Evolutionary conservation across 1,284 basidiomycete species (phyloP).

Genomic region (Cutaneotrichosporon cutaneum): DNA sequence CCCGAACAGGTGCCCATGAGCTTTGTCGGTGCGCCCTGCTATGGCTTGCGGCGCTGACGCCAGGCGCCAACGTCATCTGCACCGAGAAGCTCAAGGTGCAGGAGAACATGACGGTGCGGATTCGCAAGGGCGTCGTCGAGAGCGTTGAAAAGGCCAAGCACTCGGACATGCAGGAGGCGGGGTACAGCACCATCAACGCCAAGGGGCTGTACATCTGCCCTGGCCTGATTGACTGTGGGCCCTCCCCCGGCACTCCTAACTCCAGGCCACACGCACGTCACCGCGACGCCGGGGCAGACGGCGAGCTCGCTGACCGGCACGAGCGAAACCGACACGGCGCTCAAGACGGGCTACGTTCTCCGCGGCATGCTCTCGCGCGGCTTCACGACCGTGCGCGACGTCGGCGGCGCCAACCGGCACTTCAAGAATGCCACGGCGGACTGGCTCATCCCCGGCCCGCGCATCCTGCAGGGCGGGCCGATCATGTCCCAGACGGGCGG

Average conservation of each 20-base stretch:
- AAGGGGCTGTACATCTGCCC: constrained; percentile 55
- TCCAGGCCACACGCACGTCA: constrained; percentile 58
- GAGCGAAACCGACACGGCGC: constrained; percentile 48
- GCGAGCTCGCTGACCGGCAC: constrained; percentile 13
- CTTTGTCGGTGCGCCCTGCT: constrained; percentile 30
- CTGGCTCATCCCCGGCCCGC: constrained; percentile 55
- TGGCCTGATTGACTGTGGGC: constrained; percentile 40
- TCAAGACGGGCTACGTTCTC: constrained; percentile 54
- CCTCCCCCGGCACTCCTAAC: background rate
- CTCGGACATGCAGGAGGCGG: constrained; percentile 28
- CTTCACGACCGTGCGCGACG: constrained; percentile 59
- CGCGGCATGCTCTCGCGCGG: constrained; percentile 56
- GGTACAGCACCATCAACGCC: constrained; percentile 44
- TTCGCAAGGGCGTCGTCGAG: constrained; percentile 46
- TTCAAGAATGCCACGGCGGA: constrained; percentile 55
- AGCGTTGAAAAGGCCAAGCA: constrained; percentile 33
- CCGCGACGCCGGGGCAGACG: constrained; percentile 51
- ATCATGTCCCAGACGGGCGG: constrained; percentile 58
- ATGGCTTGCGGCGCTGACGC: background rate
- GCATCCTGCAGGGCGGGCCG: constrained; percentile 57
- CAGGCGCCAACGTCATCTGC: constrained; percentile 34
- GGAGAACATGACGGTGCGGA: constrained; percentile 41
- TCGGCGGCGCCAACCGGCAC: constrained; percentile 56
- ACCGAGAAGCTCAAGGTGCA: constrained; percentile 29
- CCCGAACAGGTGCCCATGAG: constrained; percentile 34